Conservation (phyloP, 441 rosid genomes). For the Gossypium davidsonii region DNA sequence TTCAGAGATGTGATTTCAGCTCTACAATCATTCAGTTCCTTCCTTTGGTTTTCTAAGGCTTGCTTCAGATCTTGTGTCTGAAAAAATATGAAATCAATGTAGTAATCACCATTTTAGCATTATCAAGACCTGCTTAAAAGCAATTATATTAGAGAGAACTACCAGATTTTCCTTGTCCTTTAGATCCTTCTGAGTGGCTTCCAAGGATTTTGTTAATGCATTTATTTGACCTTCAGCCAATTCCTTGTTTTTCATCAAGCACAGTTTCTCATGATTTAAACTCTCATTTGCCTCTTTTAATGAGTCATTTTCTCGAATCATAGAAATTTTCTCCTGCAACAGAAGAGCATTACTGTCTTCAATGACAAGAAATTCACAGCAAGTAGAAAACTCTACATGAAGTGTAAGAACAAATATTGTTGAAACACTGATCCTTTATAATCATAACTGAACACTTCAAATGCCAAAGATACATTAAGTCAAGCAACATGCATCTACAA, state of each 20-base stretch:
- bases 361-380: not conserved
- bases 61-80: constrained; percentile 78
- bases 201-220: constrained; percentile 15
- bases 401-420: not conserved
- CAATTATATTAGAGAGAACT: constrained; percentile 17
- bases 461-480: not conserved
- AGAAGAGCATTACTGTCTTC: constrained; percentile 10
- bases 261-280: constrained; percentile 11
- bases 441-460: not conserved
- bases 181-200: constrained; percentile 17
- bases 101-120: constrained; percentile 18
- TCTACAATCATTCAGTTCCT: constrained; percentile 83
- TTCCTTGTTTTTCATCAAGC: constrained; percentile 13
- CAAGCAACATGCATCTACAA: not conserved
- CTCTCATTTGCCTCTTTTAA: constrained; percentile 46
- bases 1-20: constrained; percentile 92
- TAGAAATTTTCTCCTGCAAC: constrained; percentile 82
- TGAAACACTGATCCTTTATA: not conserved
- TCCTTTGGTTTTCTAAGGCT: constrained; percentile 61
- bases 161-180: constrained; percentile 18
- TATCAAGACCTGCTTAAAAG: constrained; percentile 26
- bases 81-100: constrained; percentile 23
- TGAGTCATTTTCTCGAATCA: constrained; percentile 68
- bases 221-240: constrained; percentile 20
- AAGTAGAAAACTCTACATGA: not conserved